Conservation (phyloP, 2,329 filamentous ascomycete species). For the Fusarium anguioides region DNA sequence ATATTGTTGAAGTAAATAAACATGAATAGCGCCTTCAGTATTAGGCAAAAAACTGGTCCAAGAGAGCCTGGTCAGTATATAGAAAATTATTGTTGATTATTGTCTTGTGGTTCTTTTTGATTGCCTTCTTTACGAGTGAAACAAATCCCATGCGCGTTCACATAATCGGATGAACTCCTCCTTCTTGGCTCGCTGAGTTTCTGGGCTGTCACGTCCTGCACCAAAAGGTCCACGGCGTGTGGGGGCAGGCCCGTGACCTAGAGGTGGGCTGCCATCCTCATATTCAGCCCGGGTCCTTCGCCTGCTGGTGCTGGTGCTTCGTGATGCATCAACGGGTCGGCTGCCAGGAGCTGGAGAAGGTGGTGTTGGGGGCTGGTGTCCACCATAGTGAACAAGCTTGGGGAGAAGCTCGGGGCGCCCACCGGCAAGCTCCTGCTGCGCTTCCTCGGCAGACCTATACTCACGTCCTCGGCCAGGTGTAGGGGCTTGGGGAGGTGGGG, state of each 20-base stretch:
- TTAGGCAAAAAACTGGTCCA: constrained; percentile 15
- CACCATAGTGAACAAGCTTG: constrained; percentile 94
- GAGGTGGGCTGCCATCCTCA: constrained; percentile 89
- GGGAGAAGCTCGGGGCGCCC: constrained; percentile 93
- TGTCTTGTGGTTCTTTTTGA: constrained; percentile 41
- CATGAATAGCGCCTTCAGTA: constrained; percentile 37
- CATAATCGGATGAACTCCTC: constrained; percentile 92
- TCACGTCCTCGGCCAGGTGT: constrained; percentile 78
- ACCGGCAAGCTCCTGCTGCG: constrained; percentile 87
- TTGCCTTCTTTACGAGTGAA: constrained; percentile 78
- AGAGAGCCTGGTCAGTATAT: constrained; percentile 17
- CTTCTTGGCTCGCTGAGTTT: constrained; percentile 85
- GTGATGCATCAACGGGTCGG: constrained; percentile 60
- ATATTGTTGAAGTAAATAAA: constrained; percentile 42
- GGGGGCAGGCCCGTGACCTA: constrained; percentile 76
- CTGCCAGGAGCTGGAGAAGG: constrained; percentile 77
- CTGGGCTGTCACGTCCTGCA: constrained; percentile 83
- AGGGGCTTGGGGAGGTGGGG: constrained; percentile 63
- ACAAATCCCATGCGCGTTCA: constrained; percentile 93
- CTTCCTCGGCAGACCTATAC: constrained; percentile 96
- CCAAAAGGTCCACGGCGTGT: constrained; percentile 78
- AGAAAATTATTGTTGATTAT: constrained; percentile 37
- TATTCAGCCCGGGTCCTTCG: constrained; percentile 89
- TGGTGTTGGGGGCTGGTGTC: constrained; percentile 91
- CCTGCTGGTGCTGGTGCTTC: constrained; percentile 72